Evolutionary conservation across 108 stramenopile genomes (phyloP).

Genomic region (Pseudonitzschia pungens): DNA sequence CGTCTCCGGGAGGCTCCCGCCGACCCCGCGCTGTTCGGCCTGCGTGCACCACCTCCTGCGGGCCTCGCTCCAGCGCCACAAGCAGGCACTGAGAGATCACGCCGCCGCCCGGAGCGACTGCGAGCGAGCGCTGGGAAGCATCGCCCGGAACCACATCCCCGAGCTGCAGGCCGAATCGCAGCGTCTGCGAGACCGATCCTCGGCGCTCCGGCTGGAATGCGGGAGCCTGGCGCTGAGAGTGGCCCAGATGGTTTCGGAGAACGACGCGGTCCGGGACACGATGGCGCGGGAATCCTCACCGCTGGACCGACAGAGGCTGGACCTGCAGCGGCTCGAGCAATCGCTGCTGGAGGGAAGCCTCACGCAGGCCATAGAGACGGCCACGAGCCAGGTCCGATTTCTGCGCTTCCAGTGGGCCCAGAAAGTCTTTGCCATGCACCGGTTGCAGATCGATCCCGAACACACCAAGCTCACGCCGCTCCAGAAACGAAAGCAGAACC

Average conservation of each 20-base stretch:
- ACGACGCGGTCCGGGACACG: constrained; percentile 34
- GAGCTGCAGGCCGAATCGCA: constrained; percentile 34
- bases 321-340: constrained; percentile 33
- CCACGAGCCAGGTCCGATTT: constrained; percentile 46
- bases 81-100: constrained; percentile 27
- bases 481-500: constrained; percentile 22
- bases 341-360: constrained; percentile 29
- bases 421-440: constrained; percentile 71
- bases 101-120: constrained; percentile 33
- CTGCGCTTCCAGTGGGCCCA: constrained; percentile 68
- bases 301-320: constrained; percentile 16
- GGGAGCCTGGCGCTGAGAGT: constrained; percentile 33
- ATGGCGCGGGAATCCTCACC: constrained; percentile 1
- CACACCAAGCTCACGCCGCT: constrained; percentile 30
- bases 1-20: neutral
- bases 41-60: constrained; percentile 34
- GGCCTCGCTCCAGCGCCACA: constrained; percentile 27
- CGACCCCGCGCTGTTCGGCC: constrained; percentile 20
- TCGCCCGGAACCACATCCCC: constrained; percentile 5
- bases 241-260: constrained; percentile 32
- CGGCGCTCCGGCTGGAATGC: constrained; percentile 28
- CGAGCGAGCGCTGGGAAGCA: constrained; percentile 16
- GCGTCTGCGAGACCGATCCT: constrained; percentile 27
- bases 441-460: constrained; percentile 58
- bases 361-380: constrained; percentile 27